phyloP scores from a whole-genome alignment of 1,139 yeast species.

The Blastobotrys malaysiensis region DNA sequence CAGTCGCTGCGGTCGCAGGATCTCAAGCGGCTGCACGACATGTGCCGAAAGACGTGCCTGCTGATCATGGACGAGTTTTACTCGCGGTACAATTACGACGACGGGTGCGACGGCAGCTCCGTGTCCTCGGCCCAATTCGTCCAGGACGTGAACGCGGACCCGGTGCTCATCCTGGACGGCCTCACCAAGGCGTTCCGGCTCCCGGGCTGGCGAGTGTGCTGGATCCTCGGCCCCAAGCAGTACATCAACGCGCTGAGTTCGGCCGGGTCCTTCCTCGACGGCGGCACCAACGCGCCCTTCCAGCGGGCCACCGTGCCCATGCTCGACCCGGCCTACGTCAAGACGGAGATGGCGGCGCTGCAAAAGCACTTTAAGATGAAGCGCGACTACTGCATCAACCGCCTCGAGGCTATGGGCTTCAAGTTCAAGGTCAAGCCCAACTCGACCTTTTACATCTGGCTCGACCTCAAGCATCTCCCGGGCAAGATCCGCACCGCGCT shows the following conservation, averaged over 20 bases:
- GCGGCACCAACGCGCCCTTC: slow-evolving; percentile 62
- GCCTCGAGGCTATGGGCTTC: slow-evolving; percentile 56
- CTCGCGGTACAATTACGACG: slow-evolving; percentile 58
- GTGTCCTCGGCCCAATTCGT: slow-evolving; percentile 52
- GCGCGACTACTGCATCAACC: slow-evolving; percentile 52
- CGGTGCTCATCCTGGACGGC: slow-evolving; percentile 60
- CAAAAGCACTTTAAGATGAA: slow-evolving; percentile 58
- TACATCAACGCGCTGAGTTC: slow-evolving; percentile 54
- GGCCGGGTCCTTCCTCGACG: slow-evolving; percentile 61
- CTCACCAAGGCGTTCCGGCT: slow-evolving; percentile 60
- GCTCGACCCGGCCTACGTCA: slow-evolving; percentile 49
- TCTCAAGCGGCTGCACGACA: slow-evolving; percentile 47
- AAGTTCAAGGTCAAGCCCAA: slow-evolving; percentile 50
- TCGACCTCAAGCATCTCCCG: slow-evolving; percentile 54
- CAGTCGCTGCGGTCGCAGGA: slow-evolving; percentile 50
- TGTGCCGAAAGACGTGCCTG: slow-evolving; percentile 54
- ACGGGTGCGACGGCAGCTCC: slow-evolving; percentile 52
- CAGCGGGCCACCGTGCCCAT: slow-evolving; percentile 59
- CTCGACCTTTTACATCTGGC: slow-evolving; percentile 62
- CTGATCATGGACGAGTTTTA: slow-evolving; percentile 67
- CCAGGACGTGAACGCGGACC: slow-evolving; percentile 56
- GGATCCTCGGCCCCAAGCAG: slow-evolving; percentile 65
- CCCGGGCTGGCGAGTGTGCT: slow-evolving; percentile 68
- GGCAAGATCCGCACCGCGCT: slow-evolving; percentile 56
- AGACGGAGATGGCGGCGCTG: slow-evolving; percentile 53